Percentiles rank a stretch among this genome's conserved stretches.
Conservation (phyloP, 2,329 filamentous ascomycete genomes). For the Fusarium sp. region DNA sequence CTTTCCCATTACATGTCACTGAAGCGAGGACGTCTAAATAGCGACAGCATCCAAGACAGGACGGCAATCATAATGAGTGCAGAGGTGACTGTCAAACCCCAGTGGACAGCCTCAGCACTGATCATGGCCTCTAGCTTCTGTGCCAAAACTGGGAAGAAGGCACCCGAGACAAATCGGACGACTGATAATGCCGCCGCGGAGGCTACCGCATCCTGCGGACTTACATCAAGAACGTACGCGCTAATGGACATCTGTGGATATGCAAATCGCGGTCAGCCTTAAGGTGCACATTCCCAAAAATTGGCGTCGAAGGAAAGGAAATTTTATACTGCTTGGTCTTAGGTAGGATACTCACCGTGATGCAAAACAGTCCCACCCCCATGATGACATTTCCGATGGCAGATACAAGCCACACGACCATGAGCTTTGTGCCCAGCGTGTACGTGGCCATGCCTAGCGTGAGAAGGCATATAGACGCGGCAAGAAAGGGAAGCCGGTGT, state of each 20-base stretch:
- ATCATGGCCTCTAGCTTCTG: not conserved
- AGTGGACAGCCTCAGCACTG: not conserved
- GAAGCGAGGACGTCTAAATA: not conserved
- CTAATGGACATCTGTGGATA: not conserved
- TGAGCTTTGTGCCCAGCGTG: not conserved
- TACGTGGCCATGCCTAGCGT: not conserved
- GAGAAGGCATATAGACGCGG: not conserved
- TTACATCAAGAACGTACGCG: not conserved
- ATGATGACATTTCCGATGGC: constrained; percentile 1
- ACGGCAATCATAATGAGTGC: not conserved
- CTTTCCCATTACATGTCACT: not conserved
- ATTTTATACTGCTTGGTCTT: not conserved
- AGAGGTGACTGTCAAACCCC: not conserved
- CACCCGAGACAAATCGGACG: not conserved
- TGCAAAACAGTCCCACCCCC: not conserved
- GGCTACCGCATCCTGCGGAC: constrained; percentile 1
- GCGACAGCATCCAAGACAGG: not conserved
- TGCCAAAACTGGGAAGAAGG: not conserved
- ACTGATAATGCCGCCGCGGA: not conserved
- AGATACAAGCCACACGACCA: not conserved
- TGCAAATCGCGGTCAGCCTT: not conserved
- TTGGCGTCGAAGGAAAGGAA: not conserved
- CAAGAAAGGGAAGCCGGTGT: not conserved
- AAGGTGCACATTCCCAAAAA: not conserved
- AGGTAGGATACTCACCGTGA: not conserved